Conservation (phyloP, 192 early-diverging fungal species). For the Backusella liffmaniae region DNA sequence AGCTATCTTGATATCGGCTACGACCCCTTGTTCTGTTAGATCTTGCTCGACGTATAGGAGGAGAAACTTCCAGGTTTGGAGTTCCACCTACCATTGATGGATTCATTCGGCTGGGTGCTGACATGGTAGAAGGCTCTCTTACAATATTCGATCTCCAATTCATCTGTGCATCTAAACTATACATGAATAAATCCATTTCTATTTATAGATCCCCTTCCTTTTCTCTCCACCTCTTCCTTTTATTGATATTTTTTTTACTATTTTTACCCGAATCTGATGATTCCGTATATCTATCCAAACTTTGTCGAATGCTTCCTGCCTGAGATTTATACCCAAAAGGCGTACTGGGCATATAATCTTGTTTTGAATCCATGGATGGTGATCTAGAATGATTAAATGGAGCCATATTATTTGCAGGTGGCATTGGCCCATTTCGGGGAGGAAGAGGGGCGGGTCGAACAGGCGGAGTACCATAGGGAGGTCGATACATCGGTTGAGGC, state of each 20-base stretch:
- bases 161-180: not conserved
- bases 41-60: not conserved
- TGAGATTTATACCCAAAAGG: conserved; percentile 4
- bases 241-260: not conserved
- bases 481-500: conserved; percentile 1
- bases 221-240: not conserved
- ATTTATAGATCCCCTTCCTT: not conserved
- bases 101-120: conserved; percentile 7
- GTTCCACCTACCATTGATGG: not conserved
- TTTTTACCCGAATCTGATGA: conserved; percentile 15
- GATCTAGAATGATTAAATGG: not conserved
- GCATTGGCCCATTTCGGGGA: conserved; percentile 7
- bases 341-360: not conserved
- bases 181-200: not conserved
- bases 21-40: conserved; percentile 5
- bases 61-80: not conserved
- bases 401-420: not conserved
- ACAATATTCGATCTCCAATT: not conserved
- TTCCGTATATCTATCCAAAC: not conserved
- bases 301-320: conserved; percentile 1
- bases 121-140: conserved; percentile 15
- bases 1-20: conserved; percentile 26
- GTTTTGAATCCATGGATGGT: not conserved
- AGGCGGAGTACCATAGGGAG: not conserved
- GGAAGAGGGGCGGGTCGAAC: conserved; percentile 15